These are phyloP conservation scores for Trifolium subterraneum DNA, from an alignment of 306 rosid genomes.

Conservation along the genomic window DNA sequence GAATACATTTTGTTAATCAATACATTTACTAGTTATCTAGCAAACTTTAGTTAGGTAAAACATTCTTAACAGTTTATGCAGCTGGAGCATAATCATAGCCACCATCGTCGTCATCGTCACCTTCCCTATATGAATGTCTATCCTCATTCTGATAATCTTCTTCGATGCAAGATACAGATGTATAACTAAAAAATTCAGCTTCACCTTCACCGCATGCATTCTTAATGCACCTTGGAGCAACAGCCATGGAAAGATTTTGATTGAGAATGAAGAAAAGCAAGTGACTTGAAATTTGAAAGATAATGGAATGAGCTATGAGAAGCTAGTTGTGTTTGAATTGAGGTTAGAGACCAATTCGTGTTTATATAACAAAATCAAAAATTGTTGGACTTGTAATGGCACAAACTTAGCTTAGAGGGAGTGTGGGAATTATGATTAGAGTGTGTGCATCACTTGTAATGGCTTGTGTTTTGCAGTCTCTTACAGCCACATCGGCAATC, in stretches of 20 bases:
- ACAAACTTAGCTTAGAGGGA: not conserved
- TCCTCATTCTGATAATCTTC: not conserved
- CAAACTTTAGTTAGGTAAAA: too few species aligned
- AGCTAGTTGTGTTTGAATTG: not conserved
- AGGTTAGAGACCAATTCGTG: not conserved
- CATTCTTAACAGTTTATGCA: not conserved
- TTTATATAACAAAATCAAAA: slow-evolving; percentile 15
- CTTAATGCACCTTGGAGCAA: not conserved
- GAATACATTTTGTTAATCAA: too few species aligned
- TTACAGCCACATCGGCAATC: not conserved
- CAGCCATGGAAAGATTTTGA: not conserved
- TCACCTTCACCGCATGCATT: not conserved
- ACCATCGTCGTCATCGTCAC: not conserved
- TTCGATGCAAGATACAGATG: not conserved
- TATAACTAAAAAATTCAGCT: not conserved
- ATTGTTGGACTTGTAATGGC: not conserved
- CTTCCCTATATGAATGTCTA: not conserved
- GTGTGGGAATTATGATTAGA: not conserved
- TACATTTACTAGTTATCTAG: too few species aligned
- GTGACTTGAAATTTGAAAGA: not conserved
- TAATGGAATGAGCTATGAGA: too few species aligned
- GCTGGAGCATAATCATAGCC: not conserved
- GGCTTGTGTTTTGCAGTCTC: not conserved
- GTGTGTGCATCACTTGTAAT: not conserved
- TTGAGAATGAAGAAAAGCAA: not conserved